Conservation (phyloP, 768 basidiomycete genomes). For the Rhizopogon roseolus region DNA sequence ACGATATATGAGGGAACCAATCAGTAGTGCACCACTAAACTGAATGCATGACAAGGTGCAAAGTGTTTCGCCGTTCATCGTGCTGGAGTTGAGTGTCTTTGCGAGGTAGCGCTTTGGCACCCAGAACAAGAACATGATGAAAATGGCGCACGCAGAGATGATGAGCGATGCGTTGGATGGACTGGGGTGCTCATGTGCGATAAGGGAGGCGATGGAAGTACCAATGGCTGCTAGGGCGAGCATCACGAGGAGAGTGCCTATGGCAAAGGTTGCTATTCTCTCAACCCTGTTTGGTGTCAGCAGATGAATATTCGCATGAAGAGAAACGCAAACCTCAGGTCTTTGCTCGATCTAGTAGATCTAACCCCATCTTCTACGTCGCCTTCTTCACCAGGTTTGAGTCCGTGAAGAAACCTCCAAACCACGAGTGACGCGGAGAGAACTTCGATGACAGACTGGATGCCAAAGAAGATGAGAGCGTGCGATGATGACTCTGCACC, state of each 20-base stretch:
- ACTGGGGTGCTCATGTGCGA: constrained; percentile 31
- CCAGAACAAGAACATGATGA: constrained; percentile 38
- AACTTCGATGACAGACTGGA: constrained; percentile 45
- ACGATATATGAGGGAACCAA: constrained; percentile 35
- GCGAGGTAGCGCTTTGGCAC: constrained; percentile 30
- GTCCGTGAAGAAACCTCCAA: constrained; percentile 36
- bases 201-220: constrained; percentile 31
- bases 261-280: constrained; percentile 29
- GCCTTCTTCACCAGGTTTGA: constrained; percentile 29
- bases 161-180: constrained; percentile 36
- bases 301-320: neutral
- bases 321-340: neutral
- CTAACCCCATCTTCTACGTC: constrained; percentile 6
- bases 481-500: constrained; percentile 40
- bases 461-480: constrained; percentile 43
- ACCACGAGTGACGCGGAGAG: constrained; percentile 38
- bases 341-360: constrained; percentile 1
- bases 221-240: constrained; percentile 34
- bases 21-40: constrained; percentile 37
- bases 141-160: constrained; percentile 35
- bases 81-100: constrained; percentile 37
- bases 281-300: constrained; percentile 26
- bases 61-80: constrained; percentile 39
- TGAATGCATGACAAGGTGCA: constrained; percentile 41
- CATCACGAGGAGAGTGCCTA: constrained; percentile 31